phyloP scores from a whole-genome alignment of 2,329 filamentous ascomycete species.

The Fusarium virguliforme region DNA sequence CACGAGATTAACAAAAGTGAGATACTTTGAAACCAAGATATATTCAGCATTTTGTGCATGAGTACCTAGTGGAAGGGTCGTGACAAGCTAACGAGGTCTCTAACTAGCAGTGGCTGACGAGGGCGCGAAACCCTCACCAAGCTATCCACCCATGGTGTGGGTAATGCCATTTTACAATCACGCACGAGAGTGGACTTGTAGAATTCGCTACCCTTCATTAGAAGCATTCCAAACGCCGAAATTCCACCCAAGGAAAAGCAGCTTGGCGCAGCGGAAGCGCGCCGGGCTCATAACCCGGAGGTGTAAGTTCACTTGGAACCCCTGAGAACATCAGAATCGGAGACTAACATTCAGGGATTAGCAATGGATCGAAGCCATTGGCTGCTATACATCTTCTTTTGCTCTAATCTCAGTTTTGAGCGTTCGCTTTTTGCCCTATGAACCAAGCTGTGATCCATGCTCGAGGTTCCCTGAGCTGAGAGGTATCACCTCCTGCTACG shows the following conservation, averaged over 20 bases:
- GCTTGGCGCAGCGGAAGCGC: constrained; percentile 45
- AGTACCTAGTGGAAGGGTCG: too few relatives aligned
- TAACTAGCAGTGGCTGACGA: neutral
- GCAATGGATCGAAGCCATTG: constrained; percentile 41
- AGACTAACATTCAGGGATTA: neutral
- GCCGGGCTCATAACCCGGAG: constrained; percentile 48
- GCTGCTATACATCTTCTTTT: constrained; percentile 31
- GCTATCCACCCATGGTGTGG: neutral
- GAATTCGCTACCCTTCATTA: neutral
- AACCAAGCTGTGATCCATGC: neutral
- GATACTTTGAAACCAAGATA: neutral
- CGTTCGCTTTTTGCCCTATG: neutral
- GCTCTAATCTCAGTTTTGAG: neutral
- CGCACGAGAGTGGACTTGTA: constrained; percentile 5
- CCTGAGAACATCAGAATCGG: neutral
- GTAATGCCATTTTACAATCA: neutral
- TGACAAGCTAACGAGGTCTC: neutral
- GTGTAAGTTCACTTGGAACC: constrained; percentile 27
- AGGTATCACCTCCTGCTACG: too few relatives aligned
- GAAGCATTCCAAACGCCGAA: neutral
- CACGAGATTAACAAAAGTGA: too few relatives aligned
- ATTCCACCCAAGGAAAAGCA: constrained; percentile 30
- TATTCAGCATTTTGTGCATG: too few relatives aligned
- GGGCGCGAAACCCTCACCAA: constrained; percentile 8
- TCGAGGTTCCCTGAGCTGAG: too few relatives aligned